Evolutionary conservation across 495 filamentous ascomycete genomes (phyloP), one percentile per base, ranked within the genome.

Genomic region (Aspergillus incahuasiensis): DNA sequence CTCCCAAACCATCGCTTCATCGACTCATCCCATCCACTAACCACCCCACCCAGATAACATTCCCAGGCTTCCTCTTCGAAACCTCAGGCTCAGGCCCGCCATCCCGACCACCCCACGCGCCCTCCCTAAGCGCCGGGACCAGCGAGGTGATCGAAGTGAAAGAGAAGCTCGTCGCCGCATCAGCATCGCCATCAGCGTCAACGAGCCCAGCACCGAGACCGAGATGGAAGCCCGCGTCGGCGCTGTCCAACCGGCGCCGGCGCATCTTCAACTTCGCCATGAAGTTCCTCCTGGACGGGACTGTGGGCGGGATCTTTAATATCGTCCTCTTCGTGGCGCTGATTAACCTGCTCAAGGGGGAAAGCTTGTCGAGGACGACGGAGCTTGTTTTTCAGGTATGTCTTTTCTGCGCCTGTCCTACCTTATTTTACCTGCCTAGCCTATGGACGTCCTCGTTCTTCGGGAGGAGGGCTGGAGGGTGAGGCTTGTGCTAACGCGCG

Each of bases 261-360:
- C 71, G 73, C 2, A 70, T 84, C 43, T 63, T 62, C 42, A 94
- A 96, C 67, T 94, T 92, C 5, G 48, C 77, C 39, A 84, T 83
- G 73, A 98, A 98, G 69, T 85, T 95, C 51, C 15, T 83, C 5
- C 76, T 96, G 2, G 94, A 98, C 66, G 91, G 95, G 69, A 89
- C 87, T 0, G 49, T 91, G 12, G 87, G 86, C 11, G 87, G 85
- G 4, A 77, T 82, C 11, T 62, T 87, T 54, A 98, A 98, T 67
- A 95, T 89, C 6, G 67, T 87, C 5, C 59, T 89, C 22, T 97
- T 95, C 70, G 79, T 88, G 15, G 75, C 76, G 18, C 68, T 78
- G 34, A 82, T 86, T 57, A 76, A 80, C 56, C 52, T 78, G 12
- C 60, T 86, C 3, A 81, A 78, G 61, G 80, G 80, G 39, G 61